Base-by-base conservation (phyloP, 2,329 filamentous ascomycete species). In the Exophiala oligosperma region DNA sequence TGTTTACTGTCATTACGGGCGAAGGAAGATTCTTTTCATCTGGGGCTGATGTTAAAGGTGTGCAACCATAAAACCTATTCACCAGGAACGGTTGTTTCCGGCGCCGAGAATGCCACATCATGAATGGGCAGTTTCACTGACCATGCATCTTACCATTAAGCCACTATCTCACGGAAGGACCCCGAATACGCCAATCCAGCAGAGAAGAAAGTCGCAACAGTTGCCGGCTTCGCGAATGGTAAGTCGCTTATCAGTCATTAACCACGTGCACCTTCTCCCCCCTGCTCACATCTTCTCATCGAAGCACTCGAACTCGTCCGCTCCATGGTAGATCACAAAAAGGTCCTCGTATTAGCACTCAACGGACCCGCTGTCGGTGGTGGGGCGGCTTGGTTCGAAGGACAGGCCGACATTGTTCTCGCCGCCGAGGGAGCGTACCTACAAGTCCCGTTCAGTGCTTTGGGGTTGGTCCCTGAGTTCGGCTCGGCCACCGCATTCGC, bases 281-380 rank as follows among this genome's bases (percentile, higher is more conserved):
- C 12, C 24, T 9, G 32, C 32, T 35, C 32, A 35, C 32, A 4
- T 9, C 11, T 35, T 35, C 6, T 9, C 7, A 9, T 35, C 4
- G 11, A 6, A 51, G 57, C 54, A n/a, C 17, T 60, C 40, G 60
- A 63, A 46, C 48, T 63, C 12, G 51, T 63, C 23, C 60, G 60
- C 26, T 63, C 60, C 3, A 54, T 80, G 61, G 79, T 80, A 63
- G 77, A 80, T 66, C 79, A 81, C 68, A 71, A 68, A 6, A 81
- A 81, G 68, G 77, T 81, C 14, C 74, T 81, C 49, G 73, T 81
- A 38, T 72, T 81, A 2, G 79, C 78, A 0, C 69, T 81, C 26
- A 81, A 81, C 66, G 79, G 79, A 9, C 78, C 78, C 0, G 79
- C 70, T 6, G 77, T 81, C 11, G 79, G 79, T 17, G 79, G 76